Evolutionary conservation across 208 protist species (phyloP), one percentile per base, ranked within the genome.

Genomic region (Trypanosoma cruzi): DNA sequence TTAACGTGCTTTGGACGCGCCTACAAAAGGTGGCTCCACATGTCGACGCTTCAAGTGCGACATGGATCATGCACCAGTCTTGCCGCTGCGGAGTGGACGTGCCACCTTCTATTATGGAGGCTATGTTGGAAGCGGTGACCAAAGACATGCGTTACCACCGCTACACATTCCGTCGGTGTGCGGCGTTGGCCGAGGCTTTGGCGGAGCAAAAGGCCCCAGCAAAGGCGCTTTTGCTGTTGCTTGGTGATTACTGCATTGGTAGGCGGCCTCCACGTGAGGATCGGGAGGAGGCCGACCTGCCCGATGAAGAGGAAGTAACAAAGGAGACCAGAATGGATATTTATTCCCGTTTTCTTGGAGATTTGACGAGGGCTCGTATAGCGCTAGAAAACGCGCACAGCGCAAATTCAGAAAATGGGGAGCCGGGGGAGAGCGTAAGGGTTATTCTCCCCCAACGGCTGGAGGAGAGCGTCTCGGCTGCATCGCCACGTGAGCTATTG

Each of bases 161-260:
- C 4, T 26, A 40, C 26, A 71, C 50, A 2, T 75, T 85, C 31
- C 32, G 34, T 18, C 24, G 24, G 7, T 61, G 85, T 36, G 68
- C 61, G 8, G 46, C 42, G 1, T 56, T 93, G 32, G 64, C 73
- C 14, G 44, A 59, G 2, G 77, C 49, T 0, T 37, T 77, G n/a
- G 59, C 59, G 8, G 48, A 36, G 2, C 70, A 87, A 37, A 79
- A 83, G 59, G 64, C 73, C 24, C 79, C 71, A 16, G 75, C 77
- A 1, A 57, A 72, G 4, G 68, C 75, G 26, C 29, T 91, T 24
- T 67, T 94, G 29, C 42, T 75, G n/a, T 32, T 46, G 6, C 11
- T 85, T 49, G 75, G 81, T 31, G 81, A 87, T 57, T 84, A 78
- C 59, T 64, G 53, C 49, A 64, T 90, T n/a, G 86, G 86, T n/a